phyloP scores from a whole-genome alignment of 2,329 filamentous ascomycete species.

The Cladobotryum protrusum region DNA sequence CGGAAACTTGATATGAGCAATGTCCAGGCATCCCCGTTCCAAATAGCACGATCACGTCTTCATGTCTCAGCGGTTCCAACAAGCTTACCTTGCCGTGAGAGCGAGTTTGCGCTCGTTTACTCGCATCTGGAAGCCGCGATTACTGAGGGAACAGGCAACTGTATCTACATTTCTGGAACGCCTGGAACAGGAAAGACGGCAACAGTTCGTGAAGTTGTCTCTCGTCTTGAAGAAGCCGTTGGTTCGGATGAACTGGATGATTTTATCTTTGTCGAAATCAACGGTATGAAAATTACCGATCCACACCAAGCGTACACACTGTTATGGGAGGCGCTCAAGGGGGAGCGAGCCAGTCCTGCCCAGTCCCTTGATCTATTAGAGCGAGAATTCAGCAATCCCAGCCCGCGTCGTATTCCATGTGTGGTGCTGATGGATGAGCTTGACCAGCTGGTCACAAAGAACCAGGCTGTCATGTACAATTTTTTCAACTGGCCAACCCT shows the following conservation, averaged over 20 bases:
- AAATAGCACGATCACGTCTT: conserved; percentile 78
- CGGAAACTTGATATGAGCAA: conserved; percentile 71
- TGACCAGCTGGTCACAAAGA: conserved; percentile 94
- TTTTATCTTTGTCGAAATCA: conserved; percentile 99
- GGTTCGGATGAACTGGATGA: conserved; percentile 88
- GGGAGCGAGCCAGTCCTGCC: conserved; percentile 83
- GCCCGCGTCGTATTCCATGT: conserved; percentile 83
- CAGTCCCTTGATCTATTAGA: conserved; percentile 89
- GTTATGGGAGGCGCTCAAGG: conserved; percentile 92
- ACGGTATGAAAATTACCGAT: conserved; percentile 99
- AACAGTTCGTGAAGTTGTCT: conserved; percentile 90
- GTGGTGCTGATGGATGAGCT: conserved; percentile 98
- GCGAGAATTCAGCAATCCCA: conserved; percentile 86
- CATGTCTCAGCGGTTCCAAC: conserved; percentile 91
- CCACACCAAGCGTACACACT: conserved; percentile 93
- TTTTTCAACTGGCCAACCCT: conserved; percentile 99
- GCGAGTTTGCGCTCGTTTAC: conserved; percentile 87
- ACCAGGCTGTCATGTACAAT: conserved; percentile 99
- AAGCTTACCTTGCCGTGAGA: conserved; percentile 83
- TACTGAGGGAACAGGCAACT: conserved; percentile 84
- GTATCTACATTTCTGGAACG: conserved; percentile 98
- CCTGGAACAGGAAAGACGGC: conserved; percentile 97
- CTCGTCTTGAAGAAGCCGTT: conserved; percentile 81
- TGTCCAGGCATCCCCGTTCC: conserved; percentile 78
- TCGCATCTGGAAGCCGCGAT: conserved; percentile 92